phyloP scores from a whole-genome alignment of 2,329 filamentous ascomycete genomes.

The Aspergillus clavatus region DNA sequence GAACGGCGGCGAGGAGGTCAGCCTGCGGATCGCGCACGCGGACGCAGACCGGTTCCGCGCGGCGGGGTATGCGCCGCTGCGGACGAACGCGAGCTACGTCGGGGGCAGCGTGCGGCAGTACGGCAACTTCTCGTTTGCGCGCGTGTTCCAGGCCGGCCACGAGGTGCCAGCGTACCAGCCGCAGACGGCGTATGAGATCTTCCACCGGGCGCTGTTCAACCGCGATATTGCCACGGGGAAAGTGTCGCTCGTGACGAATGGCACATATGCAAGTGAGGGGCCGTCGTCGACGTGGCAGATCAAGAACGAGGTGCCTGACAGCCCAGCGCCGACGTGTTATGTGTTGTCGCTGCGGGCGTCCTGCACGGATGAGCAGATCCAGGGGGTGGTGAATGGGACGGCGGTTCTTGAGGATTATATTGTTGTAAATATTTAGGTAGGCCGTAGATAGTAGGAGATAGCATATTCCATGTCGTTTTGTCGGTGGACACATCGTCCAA shows the following conservation, averaged over 20 bases:
- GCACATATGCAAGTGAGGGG: slow-evolving; percentile 38
- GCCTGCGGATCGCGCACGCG: slow-evolving; percentile 46
- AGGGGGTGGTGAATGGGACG: slow-evolving; percentile 41
- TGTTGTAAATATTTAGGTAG: slow-evolving; percentile 30
- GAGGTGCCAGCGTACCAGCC: slow-evolving; percentile 52
- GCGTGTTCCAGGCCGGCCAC: slow-evolving; percentile 47
- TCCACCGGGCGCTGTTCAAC: slow-evolving; percentile 48
- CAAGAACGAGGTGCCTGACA: slow-evolving; percentile 42
- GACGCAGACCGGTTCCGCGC: slow-evolving; percentile 42
- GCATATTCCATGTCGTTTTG: too few relatives aligned
- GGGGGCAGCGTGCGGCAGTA: slow-evolving; percentile 46
- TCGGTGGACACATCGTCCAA: too few relatives aligned
- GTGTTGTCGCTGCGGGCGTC: slow-evolving; percentile 34
- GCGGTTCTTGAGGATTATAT: slow-evolving; percentile 47
- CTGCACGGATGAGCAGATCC: slow-evolving; percentile 44
- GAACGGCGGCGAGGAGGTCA: slow-evolving; percentile 53
- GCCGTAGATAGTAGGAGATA: too few relatives aligned
- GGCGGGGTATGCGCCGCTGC: slow-evolving; percentile 48
- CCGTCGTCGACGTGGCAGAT: slow-evolving; percentile 40
- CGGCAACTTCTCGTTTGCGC: slow-evolving; percentile 47
- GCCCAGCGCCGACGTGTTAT: slow-evolving; percentile 44
- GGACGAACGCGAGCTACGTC: slow-evolving; percentile 40
- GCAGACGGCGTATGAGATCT: slow-evolving; percentile 51
- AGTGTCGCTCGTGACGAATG: slow-evolving; percentile 32
- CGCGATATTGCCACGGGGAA: slow-evolving; percentile 54